A percentile compares a stretch with the other conserved stretches of the same genome.
Conservation (phyloP, 805 yeast genomes). For the Blastobotrys muscicola region DNA sequence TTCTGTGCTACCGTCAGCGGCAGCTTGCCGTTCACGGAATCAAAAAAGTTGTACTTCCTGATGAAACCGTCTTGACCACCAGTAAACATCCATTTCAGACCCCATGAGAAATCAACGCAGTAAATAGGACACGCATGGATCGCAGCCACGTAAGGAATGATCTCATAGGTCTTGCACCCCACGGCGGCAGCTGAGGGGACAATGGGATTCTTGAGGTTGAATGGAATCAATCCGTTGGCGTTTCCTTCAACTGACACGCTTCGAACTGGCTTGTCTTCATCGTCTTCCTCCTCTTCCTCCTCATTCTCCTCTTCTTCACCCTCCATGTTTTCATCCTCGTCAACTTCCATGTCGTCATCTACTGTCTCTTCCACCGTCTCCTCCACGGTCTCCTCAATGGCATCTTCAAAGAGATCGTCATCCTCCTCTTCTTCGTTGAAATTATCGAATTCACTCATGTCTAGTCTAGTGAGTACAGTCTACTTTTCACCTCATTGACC, state of each 20-base stretch:
- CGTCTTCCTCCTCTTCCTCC: slow-evolving; percentile 16
- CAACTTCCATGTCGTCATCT: slow-evolving; percentile 14
- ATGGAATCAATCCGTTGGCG: slow-evolving; percentile 17
- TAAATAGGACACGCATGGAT: slow-evolving; percentile 75
- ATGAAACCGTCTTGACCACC: slow-evolving; percentile 97
- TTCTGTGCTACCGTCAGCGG: slow-evolving; percentile 86
- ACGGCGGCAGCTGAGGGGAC: slow-evolving; percentile 36
- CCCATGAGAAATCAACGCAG: slow-evolving; percentile 65
- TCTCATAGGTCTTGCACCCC: slow-evolving; percentile 50
- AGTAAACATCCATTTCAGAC: slow-evolving; percentile 78
- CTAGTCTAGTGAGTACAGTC: slow-evolving; percentile 31
- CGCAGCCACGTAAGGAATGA: slow-evolving; percentile 79
- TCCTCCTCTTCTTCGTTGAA: slow-evolving; percentile 21
- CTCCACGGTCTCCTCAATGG: slow-evolving; percentile 23
- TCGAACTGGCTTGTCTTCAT: slow-evolving; percentile 15
- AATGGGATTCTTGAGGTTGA: slow-evolving; percentile 14
- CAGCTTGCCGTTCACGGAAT: slow-evolving; percentile 76
- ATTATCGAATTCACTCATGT: too few species aligned
- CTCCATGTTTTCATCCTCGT: slow-evolving; percentile 23
- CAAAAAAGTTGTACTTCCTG: slow-evolving; percentile 77
- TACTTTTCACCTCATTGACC: slow-evolving; percentile 30
- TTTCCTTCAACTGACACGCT: slow-evolving; percentile 11
- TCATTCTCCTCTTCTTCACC: slow-evolving; percentile 21
- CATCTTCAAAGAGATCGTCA: slow-evolving; percentile 25
- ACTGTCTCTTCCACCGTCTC: slow-evolving; percentile 18